Evolutionary conservation across 805 yeast genomes (phyloP).

Genomic region (Cyberlindnera saturnus): DNA sequence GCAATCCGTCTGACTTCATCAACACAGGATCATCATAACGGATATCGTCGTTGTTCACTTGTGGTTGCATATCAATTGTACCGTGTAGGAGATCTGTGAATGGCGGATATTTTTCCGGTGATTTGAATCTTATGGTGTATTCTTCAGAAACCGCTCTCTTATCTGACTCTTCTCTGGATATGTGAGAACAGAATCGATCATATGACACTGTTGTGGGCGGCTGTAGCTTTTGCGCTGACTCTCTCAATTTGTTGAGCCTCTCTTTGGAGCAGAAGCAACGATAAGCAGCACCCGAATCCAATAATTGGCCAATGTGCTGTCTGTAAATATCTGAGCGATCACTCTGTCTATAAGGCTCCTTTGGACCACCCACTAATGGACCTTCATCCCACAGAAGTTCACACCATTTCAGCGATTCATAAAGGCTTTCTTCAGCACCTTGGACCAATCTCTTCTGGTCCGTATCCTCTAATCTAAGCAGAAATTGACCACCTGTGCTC

Average conservation of each 20-base stretch:
- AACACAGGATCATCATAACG: slow-evolving; percentile 88
- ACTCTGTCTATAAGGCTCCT: slow-evolving; percentile 82
- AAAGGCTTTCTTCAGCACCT: slow-evolving; percentile 81
- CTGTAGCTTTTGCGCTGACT: slow-evolving; percentile 62
- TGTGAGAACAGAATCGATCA: slow-evolving; percentile 70
- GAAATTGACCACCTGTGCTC: slow-evolving; percentile 72
- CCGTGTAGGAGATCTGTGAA: slow-evolving; percentile 81
- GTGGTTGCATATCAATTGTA: slow-evolving; percentile 67
- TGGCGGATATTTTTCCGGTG: slow-evolving; percentile 65
- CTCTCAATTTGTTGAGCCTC: slow-evolving; percentile 59
- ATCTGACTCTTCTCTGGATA: slow-evolving; percentile 36
- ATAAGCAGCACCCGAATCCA: slow-evolving; percentile 71
- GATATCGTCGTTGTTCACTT: slow-evolving; percentile 58
- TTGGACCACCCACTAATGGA: slow-evolving; percentile 38
- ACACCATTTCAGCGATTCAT: slow-evolving; percentile 73
- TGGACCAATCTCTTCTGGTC: slow-evolving; percentile 73
- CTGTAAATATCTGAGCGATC: slow-evolving; percentile 65
- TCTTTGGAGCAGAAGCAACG: slow-evolving; percentile 83
- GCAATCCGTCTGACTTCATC: slow-evolving; percentile 88
- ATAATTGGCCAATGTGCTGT: slow-evolving; percentile 48
- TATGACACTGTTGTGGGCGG: slow-evolving; percentile 93
- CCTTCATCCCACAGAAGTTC: slow-evolving; percentile 78
- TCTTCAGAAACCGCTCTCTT: slow-evolving; percentile 27
- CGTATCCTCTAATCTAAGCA: slow-evolving; percentile 87
- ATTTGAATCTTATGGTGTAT: slow-evolving; percentile 64